Percentiles rank a stretch among this genome's conserved stretches.
Evolutionary conservation across 1,284 basidiomycete species (phyloP).

Genomic region (Malassezia restricta): DNA sequence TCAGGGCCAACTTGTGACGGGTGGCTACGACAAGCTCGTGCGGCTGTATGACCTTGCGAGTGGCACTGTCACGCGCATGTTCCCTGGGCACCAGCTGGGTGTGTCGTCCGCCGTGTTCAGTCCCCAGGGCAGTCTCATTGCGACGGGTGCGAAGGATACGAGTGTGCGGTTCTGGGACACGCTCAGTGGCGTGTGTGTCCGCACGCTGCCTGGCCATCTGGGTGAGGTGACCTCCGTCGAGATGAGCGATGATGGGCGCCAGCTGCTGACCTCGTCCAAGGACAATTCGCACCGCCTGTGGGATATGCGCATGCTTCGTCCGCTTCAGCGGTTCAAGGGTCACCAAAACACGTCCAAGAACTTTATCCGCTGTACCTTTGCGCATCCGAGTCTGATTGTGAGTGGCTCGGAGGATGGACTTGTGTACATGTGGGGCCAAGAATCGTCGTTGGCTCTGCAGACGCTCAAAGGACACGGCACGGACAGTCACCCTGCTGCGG

Average conservation of each 20-base stretch:
- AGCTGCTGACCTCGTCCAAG: constrained; percentile 49
- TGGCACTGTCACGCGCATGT: constrained; percentile 48
- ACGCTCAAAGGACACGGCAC: constrained; percentile 40
- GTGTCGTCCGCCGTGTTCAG: constrained; percentile 49
- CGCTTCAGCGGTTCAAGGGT: constrained; percentile 49
- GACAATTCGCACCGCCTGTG: constrained; percentile 48
- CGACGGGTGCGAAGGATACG: constrained; percentile 50
- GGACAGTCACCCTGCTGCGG: constrained; percentile 12
- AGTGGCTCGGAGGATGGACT: constrained; percentile 48
- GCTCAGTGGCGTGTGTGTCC: constrained; percentile 48
- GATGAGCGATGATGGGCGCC: constrained; percentile 48
- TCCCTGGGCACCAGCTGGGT: constrained; percentile 49
- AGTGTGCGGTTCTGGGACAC: constrained; percentile 51
- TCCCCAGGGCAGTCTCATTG: constrained; percentile 48
- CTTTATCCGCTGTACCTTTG: constrained; percentile 49
- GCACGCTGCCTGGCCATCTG: constrained; percentile 48
- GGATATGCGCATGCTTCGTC: constrained; percentile 39
- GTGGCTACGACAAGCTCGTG: constrained; percentile 50
- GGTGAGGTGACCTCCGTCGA: constrained; percentile 50
- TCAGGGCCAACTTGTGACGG: constrained; percentile 47
- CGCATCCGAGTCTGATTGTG: constrained; percentile 47
- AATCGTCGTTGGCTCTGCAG: constrained; percentile 38
- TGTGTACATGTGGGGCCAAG: constrained; percentile 45
- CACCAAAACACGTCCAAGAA: constrained; percentile 51
- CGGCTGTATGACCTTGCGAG: constrained; percentile 49